Conservation (phyloP, 306 rosid genomes). For the Glycyrrhiza uralensis region DNA sequence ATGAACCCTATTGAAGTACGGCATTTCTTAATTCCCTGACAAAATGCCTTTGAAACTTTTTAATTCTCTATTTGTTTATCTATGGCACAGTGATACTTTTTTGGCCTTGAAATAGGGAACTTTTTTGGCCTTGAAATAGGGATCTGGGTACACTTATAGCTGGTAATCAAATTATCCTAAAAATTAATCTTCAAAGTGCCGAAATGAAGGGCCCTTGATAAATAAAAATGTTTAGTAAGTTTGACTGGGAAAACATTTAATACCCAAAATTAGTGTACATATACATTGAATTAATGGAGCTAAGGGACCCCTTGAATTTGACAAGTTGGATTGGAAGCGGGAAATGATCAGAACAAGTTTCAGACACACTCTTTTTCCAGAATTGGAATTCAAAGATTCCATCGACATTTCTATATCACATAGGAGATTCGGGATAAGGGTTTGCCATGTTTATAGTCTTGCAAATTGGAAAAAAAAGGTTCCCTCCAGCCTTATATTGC, state of each 20-base stretch:
- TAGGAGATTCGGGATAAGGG: slow-evolving; percentile 14
- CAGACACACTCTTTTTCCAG: slow-evolving; percentile 12
- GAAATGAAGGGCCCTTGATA: slow-evolving; percentile 13
- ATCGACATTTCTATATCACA: slow-evolving; percentile 23
- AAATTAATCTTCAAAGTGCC: slow-evolving; percentile 2
- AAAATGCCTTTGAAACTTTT: slow-evolving; percentile 16
- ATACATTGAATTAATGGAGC: neutral
- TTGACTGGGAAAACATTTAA: slow-evolving; percentile 26
- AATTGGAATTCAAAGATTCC: slow-evolving; percentile 28
- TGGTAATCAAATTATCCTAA: slow-evolving; percentile 26
- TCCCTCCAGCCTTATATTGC: slow-evolving; percentile 6
- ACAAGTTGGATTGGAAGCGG: slow-evolving; percentile 4
- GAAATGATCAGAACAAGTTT: slow-evolving; percentile 11
- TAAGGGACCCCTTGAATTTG: slow-evolving; percentile 29
- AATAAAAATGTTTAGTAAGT: slow-evolving; percentile 17
- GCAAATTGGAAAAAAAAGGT: slow-evolving; percentile 20
- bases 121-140: slow-evolving; percentile 44
- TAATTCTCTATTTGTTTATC: slow-evolving; percentile 8
- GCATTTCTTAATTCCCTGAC: slow-evolving; percentile 20
- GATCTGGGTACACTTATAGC: slow-evolving; percentile 26
- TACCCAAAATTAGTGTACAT: neutral
- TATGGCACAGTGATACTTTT: slow-evolving; percentile 7
- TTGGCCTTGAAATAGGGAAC: slow-evolving; percentile 46
- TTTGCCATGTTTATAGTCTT: slow-evolving; percentile 3
- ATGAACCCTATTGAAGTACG: neutral